Conservation (phyloP, 2,329 filamentous ascomycete species). For the Talaromyces sp. region DNA sequence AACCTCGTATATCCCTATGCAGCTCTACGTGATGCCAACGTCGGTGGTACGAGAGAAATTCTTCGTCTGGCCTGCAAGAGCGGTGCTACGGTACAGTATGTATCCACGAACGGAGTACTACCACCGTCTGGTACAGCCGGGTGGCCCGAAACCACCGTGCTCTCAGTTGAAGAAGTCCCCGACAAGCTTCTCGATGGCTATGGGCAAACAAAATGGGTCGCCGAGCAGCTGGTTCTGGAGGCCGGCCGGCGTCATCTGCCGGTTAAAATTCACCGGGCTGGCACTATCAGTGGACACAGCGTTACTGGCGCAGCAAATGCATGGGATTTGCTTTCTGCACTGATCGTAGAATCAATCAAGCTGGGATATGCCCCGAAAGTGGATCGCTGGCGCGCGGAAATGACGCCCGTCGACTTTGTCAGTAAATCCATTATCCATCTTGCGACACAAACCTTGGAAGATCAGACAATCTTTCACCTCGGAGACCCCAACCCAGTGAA, state of each 20-base stretch:
- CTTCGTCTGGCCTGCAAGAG: constrained; percentile 63
- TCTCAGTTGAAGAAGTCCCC: constrained; percentile 64
- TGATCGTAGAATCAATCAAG: constrained; percentile 72
- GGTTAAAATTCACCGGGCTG: constrained; percentile 65
- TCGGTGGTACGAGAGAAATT: constrained; percentile 72
- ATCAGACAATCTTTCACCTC: constrained; percentile 66
- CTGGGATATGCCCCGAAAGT: constrained; percentile 66
- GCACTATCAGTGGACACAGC: constrained; percentile 76
- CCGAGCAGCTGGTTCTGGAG: constrained; percentile 68
- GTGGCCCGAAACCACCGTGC: constrained; percentile 65
- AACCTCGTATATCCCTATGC: constrained; percentile 80
- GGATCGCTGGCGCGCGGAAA: constrained; percentile 71
- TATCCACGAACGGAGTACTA: constrained; percentile 76
- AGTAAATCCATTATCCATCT: constrained; percentile 68
- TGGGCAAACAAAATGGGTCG: constrained; percentile 77
- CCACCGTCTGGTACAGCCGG: constrained; percentile 61
- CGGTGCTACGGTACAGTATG: constrained; percentile 69
- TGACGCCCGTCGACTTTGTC: constrained; percentile 80
- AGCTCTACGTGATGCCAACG: constrained; percentile 66
- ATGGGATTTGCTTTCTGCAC: constrained; percentile 70
- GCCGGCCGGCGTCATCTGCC: constrained; percentile 64
- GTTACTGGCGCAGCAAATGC: constrained; percentile 69
- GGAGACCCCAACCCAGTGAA: constrained; percentile 67
- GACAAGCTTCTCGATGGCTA: constrained; percentile 67
- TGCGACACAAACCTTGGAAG: constrained; percentile 56